Conservation (phyloP, 352 stramenopile species). For the Aphanomyces euteiches region DNA sequence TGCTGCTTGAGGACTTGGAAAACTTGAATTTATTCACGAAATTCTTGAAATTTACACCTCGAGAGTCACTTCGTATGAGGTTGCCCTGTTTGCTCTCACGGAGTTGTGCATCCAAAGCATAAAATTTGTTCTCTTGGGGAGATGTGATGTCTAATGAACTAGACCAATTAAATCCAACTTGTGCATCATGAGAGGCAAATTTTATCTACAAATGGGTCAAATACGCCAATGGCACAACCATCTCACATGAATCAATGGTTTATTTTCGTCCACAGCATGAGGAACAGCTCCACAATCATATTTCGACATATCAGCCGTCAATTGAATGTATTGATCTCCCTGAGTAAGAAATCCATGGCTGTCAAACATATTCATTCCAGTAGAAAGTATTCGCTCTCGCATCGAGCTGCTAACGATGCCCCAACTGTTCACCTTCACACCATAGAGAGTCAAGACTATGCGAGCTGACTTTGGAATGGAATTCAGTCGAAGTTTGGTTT, state of each 20-base stretch:
- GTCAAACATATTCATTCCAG: constrained; percentile 75
- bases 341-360: constrained; percentile 62
- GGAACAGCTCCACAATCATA: constrained; percentile 71
- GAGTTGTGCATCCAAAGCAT: not conserved
- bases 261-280: constrained; percentile 60
- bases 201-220: not conserved
- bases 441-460: constrained; percentile 65
- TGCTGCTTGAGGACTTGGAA: not conserved
- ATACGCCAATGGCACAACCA: not conserved
- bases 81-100: constrained; percentile 31
- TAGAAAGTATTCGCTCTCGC: constrained; percentile 26
- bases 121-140: not conserved
- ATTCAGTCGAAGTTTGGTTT: constrained; percentile 44
- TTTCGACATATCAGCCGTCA: constrained; percentile 70
- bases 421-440: constrained; percentile 45
- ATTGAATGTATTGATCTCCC: constrained; percentile 56
- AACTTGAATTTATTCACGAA: not conserved
- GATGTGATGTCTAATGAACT: no score
- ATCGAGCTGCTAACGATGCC: constrained; percentile 16
- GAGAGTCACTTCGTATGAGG: not conserved
- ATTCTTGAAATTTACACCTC: no score
- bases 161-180: no score
- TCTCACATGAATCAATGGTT: constrained; percentile 35
- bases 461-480: constrained; percentile 68
- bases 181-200: not conserved